Evolutionary conservation across 139 green algal genomes (phyloP), one percentile per base, ranked within the genome.

Genomic region (Coelastrella sp.): DNA sequence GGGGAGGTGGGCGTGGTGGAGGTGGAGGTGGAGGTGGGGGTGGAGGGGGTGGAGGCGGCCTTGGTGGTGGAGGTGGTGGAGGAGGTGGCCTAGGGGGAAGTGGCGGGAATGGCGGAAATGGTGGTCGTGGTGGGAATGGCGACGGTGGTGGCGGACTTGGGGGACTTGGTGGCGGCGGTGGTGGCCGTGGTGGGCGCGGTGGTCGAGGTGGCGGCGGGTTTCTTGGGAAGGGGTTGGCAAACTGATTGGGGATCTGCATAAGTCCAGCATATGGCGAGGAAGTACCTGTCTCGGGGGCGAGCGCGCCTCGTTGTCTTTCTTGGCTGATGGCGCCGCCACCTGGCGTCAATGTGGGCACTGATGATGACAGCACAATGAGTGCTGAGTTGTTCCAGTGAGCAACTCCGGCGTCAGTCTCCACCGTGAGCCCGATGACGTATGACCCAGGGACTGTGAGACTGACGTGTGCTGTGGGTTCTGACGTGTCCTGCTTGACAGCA

Each of bases 311-410:
- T n/a, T 17, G 68, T 49, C 35, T 1, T 49, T 49, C 35, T 80
- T 80, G 73, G 78, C n/a, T 19, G 10, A 56, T 19, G 73, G 20
- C 15, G 78, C 58, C 57, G 82, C 82, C 24, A 60, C 82, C 82
- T 10, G 68, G 19, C 14, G 60, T 75, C 22, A 87, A 19, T 7
- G 12, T 14, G 11, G 82, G 82, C 12, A 78, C 82, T 11, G 25
- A 17, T 19, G 20, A 49, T 68, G 82, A 78, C 59, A 87, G 82
- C 65, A 88, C 68, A 61, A 90, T 90, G 14, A 90, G 73, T 61
- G 85, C 85, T 63, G 85, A 78, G n/a, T 90, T 90, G 59, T 90
- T 84, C 58, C 59, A 90, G 85, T 90, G 85, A 22, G 73, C 59
- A 4, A 78, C n/a, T 1, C 85, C 85, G 10, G 74, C 35, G 9